These are phyloP conservation scores for Ceratobasidium papillatum DNA, from an alignment of 1,284 basidiomycete species.

Conservation along the genomic window DNA sequence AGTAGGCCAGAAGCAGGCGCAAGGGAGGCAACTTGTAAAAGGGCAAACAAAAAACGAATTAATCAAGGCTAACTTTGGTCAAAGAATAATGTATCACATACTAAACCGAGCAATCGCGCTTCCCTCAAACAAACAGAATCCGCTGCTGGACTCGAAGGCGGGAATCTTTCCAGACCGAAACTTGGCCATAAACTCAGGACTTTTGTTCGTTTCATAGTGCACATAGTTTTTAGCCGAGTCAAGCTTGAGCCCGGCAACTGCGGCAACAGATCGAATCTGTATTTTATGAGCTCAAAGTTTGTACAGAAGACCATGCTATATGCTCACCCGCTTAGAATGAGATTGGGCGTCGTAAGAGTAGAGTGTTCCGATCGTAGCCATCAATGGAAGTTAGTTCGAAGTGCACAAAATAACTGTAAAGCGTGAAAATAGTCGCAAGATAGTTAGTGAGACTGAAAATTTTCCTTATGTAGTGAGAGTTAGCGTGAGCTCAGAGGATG, in stretches of 20 bases:
- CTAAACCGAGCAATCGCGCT: conserved; percentile 86
- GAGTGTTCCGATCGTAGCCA: conserved; percentile 66
- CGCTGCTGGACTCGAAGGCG: conserved; percentile 78
- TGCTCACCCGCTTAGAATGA: conserved; percentile 63
- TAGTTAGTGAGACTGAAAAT: no score
- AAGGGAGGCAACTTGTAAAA: conserved; percentile 80
- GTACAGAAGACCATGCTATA: no score
- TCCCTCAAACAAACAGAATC: conserved; percentile 82
- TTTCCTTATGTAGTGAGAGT: no score
- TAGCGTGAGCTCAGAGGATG: no score
- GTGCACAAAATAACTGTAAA: no score
- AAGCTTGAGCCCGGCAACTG: conserved; percentile 73
- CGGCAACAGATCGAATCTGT: conserved; percentile 78
- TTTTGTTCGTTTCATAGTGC: conserved; percentile 79
- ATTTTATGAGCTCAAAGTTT: conserved; percentile 4
- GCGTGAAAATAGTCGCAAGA: neutral
- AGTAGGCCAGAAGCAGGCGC: conserved; percentile 72
- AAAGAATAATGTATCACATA: conserved; percentile 63
- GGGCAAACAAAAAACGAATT: conserved; percentile 23
- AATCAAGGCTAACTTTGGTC: conserved; percentile 48
- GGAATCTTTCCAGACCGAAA: conserved; percentile 89
- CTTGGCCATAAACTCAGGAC: conserved; percentile 77
- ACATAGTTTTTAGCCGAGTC: conserved; percentile 66
- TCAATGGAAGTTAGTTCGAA: neutral
- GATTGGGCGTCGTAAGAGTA: conserved; percentile 58